Evolutionary conservation across 2,329 filamentous ascomycete species (phyloP).

Genomic region (Metarhizium album): DNA sequence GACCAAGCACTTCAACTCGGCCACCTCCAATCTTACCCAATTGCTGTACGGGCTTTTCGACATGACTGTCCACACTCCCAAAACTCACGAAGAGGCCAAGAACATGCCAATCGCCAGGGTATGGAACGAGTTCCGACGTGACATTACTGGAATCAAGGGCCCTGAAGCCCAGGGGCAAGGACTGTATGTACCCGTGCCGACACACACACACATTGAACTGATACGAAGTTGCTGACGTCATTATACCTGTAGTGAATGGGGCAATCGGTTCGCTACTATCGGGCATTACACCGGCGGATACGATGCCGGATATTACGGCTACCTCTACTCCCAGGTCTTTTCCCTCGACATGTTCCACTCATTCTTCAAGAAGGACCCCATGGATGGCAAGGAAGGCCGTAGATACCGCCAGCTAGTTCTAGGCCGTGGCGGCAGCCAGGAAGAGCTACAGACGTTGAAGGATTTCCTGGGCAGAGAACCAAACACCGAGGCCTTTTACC

Average conservation of each 20-base stretch:
- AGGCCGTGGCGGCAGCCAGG: conserved; percentile 65
- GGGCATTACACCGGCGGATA: conserved; percentile 78
- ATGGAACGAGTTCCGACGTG: conserved; percentile 62
- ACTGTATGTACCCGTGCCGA: conserved; percentile 30
- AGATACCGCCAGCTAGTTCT: conserved; percentile 70
- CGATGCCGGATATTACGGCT: conserved; percentile 75
- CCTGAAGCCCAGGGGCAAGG: conserved; percentile 54
- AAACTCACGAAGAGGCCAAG: conserved; percentile 58
- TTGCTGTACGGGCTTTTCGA: conserved; percentile 76
- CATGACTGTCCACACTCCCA: conserved; percentile 67
- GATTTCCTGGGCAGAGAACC: conserved; percentile 70
- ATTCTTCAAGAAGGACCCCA: conserved; percentile 67
- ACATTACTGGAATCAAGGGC: conserved; percentile 65
- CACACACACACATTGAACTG: neutral
- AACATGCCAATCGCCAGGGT: conserved; percentile 51
- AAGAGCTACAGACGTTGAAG: conserved; percentile 71
- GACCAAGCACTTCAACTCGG: conserved; percentile 73
- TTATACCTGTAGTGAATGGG: conserved; percentile 45
- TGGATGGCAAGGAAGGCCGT: conserved; percentile 63
- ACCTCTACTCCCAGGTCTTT: conserved; percentile 67
- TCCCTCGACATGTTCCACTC: conserved; percentile 78
- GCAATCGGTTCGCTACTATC: conserved; percentile 69
- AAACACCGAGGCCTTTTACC: conserved; percentile 69
- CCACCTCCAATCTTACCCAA: conserved; percentile 67
- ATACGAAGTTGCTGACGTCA: conserved; percentile 17